These are phyloP conservation scores for Tuber indicum DNA, from an alignment of 495 filamentous ascomycete species.

Conservation along the genomic window DNA sequence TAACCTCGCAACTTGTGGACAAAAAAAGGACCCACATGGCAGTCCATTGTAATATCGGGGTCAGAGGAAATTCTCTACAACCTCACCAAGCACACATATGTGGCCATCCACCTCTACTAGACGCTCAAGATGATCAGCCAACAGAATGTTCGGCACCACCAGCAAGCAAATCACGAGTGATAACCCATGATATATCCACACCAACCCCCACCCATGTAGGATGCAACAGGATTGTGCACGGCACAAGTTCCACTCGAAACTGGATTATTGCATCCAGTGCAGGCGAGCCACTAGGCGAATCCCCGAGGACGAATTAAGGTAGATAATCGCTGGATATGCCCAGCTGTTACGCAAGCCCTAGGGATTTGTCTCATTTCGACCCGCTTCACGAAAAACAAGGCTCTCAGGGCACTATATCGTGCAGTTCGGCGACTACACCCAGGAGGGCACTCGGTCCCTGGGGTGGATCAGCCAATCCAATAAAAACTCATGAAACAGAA, in stretches of 20 bases:
- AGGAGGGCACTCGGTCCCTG: neutral
- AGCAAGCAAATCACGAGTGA: neutral
- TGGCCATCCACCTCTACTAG: neutral
- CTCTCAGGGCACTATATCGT: neutral
- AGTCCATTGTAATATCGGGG: neutral
- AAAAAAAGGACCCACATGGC: neutral
- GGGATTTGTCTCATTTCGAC: neutral
- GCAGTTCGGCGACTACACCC: neutral
- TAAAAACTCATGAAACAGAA: neutral
- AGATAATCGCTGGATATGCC: neutral
- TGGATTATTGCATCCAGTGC: neutral
- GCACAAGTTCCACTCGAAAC: neutral
- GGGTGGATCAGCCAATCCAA: neutral
- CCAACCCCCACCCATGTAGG: neutral
- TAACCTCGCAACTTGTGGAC: neutral
- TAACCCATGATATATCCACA: neutral
- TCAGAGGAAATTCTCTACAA: neutral
- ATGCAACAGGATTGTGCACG: neutral
- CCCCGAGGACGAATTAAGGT: neutral
- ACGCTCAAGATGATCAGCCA: neutral
- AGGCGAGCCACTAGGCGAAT: neutral
- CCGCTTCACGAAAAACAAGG: neutral
- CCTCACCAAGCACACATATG: neutral
- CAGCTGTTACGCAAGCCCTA: neutral
- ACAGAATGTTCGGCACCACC: neutral